These are phyloP conservation scores for Andrographis paniculata DNA, from an alignment of 305 asterid species.

Conservation along the genomic window DNA sequence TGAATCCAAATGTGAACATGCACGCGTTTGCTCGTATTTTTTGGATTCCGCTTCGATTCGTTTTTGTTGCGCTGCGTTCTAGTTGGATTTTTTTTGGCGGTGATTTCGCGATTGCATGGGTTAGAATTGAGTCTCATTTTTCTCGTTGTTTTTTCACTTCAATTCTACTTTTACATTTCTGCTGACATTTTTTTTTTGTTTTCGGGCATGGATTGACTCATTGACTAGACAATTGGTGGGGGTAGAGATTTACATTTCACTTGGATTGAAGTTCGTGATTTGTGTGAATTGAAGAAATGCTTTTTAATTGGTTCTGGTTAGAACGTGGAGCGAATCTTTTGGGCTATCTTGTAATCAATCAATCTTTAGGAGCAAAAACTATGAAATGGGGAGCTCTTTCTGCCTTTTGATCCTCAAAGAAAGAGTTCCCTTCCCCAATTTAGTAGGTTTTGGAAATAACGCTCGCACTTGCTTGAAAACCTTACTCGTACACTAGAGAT, in stretches of 20 bases:
- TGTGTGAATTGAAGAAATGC: conserved; percentile 11
- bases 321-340: conserved; percentile 7
- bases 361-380: conserved; percentile 5
- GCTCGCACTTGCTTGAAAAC: conserved; percentile 13
- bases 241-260: conserved; percentile 10
- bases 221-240: conserved; percentile 3
- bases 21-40: conserved; percentile 18
- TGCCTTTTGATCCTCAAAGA: conserved; percentile 5
- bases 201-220: conserved; percentile 1
- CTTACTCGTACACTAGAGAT: not conserved
- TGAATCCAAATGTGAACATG: conserved; percentile 20
- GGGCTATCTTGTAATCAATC: conserved; percentile 5
- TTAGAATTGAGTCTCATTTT: conserved; percentile 2
- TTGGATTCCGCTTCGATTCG: conserved; percentile 12
- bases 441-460: conserved; percentile 10
- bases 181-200: not conserved
- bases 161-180: conserved; percentile 3
- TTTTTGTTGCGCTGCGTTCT: conserved; percentile 2
- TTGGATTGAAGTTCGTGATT: conserved; percentile 18
- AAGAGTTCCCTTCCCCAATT: not conserved
- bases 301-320: conserved; percentile 9
- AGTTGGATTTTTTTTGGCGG: conserved; percentile 5
- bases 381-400: not conserved
- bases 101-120: conserved; percentile 17
- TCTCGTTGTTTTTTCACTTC: conserved; percentile 4